Conservation (phyloP, 495 filamentous ascomycete species). For the Neurospora tetrasperma region DNA sequence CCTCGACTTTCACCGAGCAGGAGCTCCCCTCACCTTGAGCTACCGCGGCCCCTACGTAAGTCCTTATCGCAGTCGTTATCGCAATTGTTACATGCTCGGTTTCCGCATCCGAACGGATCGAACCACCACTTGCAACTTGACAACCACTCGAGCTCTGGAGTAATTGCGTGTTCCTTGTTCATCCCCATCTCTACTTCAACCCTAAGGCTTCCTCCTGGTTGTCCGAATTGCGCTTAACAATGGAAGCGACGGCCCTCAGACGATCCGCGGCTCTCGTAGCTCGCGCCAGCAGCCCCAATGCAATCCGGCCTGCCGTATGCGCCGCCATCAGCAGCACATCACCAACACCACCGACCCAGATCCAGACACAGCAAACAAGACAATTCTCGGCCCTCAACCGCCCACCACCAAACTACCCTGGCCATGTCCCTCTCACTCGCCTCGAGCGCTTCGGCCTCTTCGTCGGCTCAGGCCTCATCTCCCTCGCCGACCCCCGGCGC, state of each 20-base stretch:
- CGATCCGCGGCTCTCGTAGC: slow-evolving; percentile 12
- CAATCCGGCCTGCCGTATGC: not conserved
- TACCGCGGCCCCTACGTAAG: not conserved
- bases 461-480: slow-evolving; percentile 70
- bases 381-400: slow-evolving; percentile 70
- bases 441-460: slow-evolving; percentile 70
- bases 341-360: not conserved
- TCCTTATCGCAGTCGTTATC: not conserved
- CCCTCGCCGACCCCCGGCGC: slow-evolving; percentile 68
- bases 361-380: slow-evolving; percentile 9
- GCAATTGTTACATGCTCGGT: slow-evolving; percentile 4
- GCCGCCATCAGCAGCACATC: not conserved
- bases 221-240: slow-evolving; percentile 5
- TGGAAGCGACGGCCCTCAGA: slow-evolving; percentile 20
- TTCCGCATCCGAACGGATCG: slow-evolving; percentile 2
- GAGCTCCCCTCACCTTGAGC: not conserved
- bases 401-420: slow-evolving; percentile 75
- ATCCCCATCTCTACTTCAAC: not conserved
- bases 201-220: not conserved
- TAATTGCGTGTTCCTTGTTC: slow-evolving; percentile 1
- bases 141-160: not conserved
- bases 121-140: slow-evolving; percentile 5
- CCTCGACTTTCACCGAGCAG: not conserved
- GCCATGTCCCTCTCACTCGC: slow-evolving; percentile 79
- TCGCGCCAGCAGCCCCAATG: not conserved